phyloP scores from a whole-genome alignment of 202 grass and related monocot genomes.

The Thinopyrum obtusiflorum region DNA sequence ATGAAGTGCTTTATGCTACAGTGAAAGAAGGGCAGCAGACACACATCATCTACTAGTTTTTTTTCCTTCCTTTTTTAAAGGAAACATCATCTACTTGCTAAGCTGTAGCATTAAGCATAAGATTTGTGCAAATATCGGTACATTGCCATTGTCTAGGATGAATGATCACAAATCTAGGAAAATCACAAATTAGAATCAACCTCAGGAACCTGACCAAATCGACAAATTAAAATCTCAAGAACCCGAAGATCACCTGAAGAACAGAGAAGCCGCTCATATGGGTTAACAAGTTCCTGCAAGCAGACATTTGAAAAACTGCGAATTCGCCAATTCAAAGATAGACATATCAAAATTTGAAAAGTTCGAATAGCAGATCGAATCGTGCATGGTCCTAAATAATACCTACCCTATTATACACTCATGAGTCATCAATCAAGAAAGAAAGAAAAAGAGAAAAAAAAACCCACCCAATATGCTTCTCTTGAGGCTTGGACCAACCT shows the following conservation, averaged over 20 bases:
- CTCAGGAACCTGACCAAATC: background rate
- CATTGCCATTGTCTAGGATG: background rate
- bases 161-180: background rate
- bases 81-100: too few relatives aligned
- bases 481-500: slow-evolving; percentile 16
- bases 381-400: background rate
- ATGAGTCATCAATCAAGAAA: background rate
- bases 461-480: slow-evolving; percentile 36
- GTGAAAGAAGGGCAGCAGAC: background rate
- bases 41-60: too few relatives aligned
- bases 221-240: background rate
- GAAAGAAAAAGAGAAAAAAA: background rate
- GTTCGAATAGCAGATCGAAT: background rate
- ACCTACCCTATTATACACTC: background rate
- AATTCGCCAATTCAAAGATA: background rate
- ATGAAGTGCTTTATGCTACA: background rate
- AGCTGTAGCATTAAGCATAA: background rate
- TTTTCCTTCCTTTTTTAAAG: too few relatives aligned
- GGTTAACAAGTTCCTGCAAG: background rate
- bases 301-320: background rate
- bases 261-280: background rate
- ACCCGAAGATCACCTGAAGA: background rate
- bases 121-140: background rate
- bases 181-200: background rate
- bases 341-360: background rate